Conservation (phyloP, 768 basidiomycete genomes). For the Tephrocybe sp. region DNA sequence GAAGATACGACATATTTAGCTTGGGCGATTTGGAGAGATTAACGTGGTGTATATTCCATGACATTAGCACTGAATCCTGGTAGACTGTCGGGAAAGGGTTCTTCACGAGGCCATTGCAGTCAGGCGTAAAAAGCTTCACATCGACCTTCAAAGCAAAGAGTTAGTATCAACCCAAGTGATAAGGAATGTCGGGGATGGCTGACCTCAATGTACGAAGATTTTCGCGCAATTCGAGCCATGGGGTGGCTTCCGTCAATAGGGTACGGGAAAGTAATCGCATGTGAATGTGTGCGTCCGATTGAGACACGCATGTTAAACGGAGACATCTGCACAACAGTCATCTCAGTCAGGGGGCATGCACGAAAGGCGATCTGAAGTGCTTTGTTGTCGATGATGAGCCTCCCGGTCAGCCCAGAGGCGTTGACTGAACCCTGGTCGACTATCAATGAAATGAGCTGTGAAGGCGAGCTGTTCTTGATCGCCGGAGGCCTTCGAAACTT, state of each 20-base stretch:
- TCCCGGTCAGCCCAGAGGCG: slow-evolving; percentile 17
- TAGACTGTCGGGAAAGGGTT: slow-evolving; percentile 27
- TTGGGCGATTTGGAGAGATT: slow-evolving; percentile 24
- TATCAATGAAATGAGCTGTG: background rate
- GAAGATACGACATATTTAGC: slow-evolving; percentile 14
- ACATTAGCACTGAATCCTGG: slow-evolving; percentile 3
- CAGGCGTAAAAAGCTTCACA: slow-evolving; percentile 2
- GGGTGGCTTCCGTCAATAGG: slow-evolving; percentile 35
- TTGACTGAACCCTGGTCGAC: background rate
- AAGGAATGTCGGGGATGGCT: slow-evolving; percentile 11
- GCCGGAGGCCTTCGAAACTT: slow-evolving; percentile 4
- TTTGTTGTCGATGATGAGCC: slow-evolving; percentile 19
- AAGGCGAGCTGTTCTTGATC: background rate
- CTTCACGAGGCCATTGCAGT: slow-evolving; percentile 6
- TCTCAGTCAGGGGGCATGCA: slow-evolving; percentile 15
- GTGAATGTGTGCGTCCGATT: slow-evolving; percentile 20
- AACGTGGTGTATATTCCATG: slow-evolving; percentile 34
- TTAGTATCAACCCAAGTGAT: background rate
- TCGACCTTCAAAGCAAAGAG: background rate
- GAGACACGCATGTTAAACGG: slow-evolving; percentile 30
- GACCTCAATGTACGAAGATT: slow-evolving; percentile 50
- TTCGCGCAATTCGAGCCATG: slow-evolving; percentile 49
- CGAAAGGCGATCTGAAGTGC: slow-evolving; percentile 17
- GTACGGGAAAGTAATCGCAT: slow-evolving; percentile 39
- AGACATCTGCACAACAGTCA: slow-evolving; percentile 23